Conservation (phyloP, 140 eudicot species). For the Stevia rebaudiana region DNA sequence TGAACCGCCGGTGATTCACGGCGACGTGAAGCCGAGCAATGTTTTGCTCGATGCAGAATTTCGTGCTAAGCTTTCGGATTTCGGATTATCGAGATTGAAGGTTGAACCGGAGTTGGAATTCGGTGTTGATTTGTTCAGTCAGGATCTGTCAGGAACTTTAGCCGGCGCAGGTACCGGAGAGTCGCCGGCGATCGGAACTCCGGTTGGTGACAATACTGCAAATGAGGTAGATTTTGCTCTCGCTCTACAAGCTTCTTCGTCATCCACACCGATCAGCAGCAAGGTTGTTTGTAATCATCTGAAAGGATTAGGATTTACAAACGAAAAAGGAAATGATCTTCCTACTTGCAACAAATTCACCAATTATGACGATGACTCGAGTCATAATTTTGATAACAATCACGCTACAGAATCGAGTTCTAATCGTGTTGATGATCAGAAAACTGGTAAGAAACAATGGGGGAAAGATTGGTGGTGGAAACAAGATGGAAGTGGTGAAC, state of each 20-base stretch:
- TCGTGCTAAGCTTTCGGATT: constrained; percentile 86
- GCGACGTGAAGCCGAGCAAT: constrained; percentile 95
- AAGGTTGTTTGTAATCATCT: constrained; percentile 35
- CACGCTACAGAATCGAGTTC: constrained; percentile 40
- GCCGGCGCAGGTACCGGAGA: constrained; percentile 30
- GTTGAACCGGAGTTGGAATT: constrained; percentile 64
- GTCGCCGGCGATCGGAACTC: constrained; percentile 53
- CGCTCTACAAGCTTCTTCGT: constrained; percentile 81
- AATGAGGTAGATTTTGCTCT: constrained; percentile 89
- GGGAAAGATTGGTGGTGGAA: constrained; percentile 99
- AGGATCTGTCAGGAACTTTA: constrained; percentile 63
- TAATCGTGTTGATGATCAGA: constrained; percentile 36
- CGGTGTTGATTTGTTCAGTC: constrained; percentile 83
- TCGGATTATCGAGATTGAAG: constrained; percentile 82
- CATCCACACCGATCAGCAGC: constrained; percentile 47
- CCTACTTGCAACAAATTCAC: constrained; percentile 21
- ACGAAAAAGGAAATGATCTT: constrained; percentile 30
- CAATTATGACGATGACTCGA: constrained; percentile 41
- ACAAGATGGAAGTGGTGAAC: constrained; percentile 83
- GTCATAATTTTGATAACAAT: constrained; percentile 38
- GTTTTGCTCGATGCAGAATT: constrained; percentile 81
- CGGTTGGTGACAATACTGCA: constrained; percentile 33
- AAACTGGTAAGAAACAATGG: constrained; percentile 62
- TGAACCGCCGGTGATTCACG: constrained; percentile 96
- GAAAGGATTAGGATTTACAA: constrained; percentile 34